A percentile compares a stretch with the other conserved stretches of the same genome.
These are phyloP conservation scores for Sungouiozyma intestinalis DNA, from an alignment of 805 yeast species.

Conservation along the genomic window DNA sequence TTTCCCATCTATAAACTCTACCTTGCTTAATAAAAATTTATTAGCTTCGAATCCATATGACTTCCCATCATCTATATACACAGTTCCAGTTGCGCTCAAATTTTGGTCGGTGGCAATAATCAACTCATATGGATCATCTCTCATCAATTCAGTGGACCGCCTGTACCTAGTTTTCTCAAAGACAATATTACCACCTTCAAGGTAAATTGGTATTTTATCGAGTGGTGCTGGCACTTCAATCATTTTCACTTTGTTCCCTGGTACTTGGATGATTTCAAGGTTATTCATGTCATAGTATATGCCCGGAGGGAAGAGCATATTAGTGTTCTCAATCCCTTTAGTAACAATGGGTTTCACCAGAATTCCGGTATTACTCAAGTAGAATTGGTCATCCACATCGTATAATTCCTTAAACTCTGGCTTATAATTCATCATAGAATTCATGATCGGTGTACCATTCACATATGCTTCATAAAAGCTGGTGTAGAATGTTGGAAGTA, in stretches of 20 bases:
- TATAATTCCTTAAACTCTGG: slow-evolving; percentile 36
- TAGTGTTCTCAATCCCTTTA: slow-evolving; percentile 34
- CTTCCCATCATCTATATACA: slow-evolving; percentile 83
- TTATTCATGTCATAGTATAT: slow-evolving; percentile 46
- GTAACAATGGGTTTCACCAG: slow-evolving; percentile 73
- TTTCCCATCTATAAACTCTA: slow-evolving; percentile 30
- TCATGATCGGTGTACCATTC: slow-evolving; percentile 60
- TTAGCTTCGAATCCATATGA: slow-evolving; percentile 47
- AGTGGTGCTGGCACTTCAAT: slow-evolving; percentile 37
- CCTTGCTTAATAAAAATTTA: slow-evolving; percentile 36
- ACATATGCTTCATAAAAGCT: slow-evolving; percentile 55
- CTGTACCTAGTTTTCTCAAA: slow-evolving; percentile 64
- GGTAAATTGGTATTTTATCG: slow-evolving; percentile 55
- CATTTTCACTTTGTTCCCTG: slow-evolving; percentile 24
- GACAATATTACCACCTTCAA: slow-evolving; percentile 72
- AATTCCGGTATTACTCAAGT: slow-evolving; percentile 58
- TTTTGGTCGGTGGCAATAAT: slow-evolving; percentile 44
- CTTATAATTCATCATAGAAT: slow-evolving; percentile 51
- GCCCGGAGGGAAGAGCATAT: slow-evolving; percentile 35
- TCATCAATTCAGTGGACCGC: slow-evolving; percentile 69
- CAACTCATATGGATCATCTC: slow-evolving; percentile 69
- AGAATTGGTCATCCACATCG: slow-evolving; percentile 73
- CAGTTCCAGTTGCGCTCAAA: slow-evolving; percentile 44
- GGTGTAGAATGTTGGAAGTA: slow-evolving; percentile 75
- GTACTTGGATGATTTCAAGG: slow-evolving; percentile 14